Conservation (phyloP, 2,329 filamentous ascomycete genomes). For the Curvularia lunata region DNA sequence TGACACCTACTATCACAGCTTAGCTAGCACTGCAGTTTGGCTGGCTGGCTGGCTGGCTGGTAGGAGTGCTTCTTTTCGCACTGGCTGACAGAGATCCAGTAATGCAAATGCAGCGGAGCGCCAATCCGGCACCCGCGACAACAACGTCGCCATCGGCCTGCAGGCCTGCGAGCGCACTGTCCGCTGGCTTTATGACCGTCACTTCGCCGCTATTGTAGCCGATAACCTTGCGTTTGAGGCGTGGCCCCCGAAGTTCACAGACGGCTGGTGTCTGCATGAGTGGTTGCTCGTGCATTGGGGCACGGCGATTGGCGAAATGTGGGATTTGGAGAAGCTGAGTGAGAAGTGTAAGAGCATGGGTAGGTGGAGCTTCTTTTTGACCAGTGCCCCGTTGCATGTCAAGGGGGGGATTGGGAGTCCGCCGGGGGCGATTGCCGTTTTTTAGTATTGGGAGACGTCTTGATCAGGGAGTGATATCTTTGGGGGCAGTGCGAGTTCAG, state of each 20-base stretch:
- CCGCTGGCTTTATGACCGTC: slow-evolving; percentile 48
- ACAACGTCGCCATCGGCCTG: slow-evolving; percentile 41
- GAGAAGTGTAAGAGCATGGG: slow-evolving; percentile 60
- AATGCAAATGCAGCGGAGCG: slow-evolving; percentile 35
- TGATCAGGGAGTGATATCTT: neutral
- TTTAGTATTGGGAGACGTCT: slow-evolving; percentile 20
- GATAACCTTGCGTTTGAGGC: slow-evolving; percentile 52
- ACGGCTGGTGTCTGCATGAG: slow-evolving; percentile 45
- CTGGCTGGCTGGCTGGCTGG: too few species aligned
- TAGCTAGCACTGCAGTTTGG: too few species aligned
- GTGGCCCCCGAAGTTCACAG: slow-evolving; percentile 39
- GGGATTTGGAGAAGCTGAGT: slow-evolving; percentile 58
- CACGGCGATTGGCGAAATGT: slow-evolving; percentile 46
- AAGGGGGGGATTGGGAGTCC: slow-evolving; percentile 53
- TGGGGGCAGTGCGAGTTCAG: too few species aligned
- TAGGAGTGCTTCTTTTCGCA: too few species aligned
- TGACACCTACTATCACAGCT: too few species aligned
- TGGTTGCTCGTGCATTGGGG: slow-evolving; percentile 43
- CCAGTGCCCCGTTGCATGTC: slow-evolving; percentile 65
- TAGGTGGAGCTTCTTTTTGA: slow-evolving; percentile 67
- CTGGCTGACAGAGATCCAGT: too few species aligned
- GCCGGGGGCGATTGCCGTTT: slow-evolving; percentile 45
- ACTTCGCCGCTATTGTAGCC: slow-evolving; percentile 46
- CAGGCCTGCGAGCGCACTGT: slow-evolving; percentile 42
- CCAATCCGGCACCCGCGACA: slow-evolving; percentile 43